Percentiles rank a stretch among this genome's conserved stretches.
phyloP scores from a whole-genome alignment of 1,284 basidiomycete species.

The Moesziomyces antarcticus region DNA sequence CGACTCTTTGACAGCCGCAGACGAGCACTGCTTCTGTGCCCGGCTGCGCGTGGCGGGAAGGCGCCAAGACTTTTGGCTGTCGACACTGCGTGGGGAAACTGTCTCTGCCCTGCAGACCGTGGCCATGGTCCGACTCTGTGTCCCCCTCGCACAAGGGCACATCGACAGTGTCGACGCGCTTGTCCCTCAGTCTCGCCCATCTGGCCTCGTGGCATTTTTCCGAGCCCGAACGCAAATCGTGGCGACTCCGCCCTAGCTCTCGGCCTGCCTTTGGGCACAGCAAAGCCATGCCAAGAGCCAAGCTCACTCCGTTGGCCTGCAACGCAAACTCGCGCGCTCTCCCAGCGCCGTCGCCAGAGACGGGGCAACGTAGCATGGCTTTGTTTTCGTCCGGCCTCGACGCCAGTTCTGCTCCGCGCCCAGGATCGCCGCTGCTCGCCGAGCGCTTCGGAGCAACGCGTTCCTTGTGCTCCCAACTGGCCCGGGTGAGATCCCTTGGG shows the following conservation, averaged over 20 bases:
- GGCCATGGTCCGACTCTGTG: too few species aligned
- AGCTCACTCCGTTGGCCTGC: neutral
- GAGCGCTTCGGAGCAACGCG: neutral
- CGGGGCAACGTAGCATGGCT: neutral
- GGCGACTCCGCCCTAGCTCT: neutral
- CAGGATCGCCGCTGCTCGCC: neutral
- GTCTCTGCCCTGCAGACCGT: neutral
- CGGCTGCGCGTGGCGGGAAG: neutral
- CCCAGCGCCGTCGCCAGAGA: neutral
- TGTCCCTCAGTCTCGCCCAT: neutral
- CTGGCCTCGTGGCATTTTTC: slow-evolving; percentile 15
- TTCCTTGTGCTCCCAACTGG: neutral
- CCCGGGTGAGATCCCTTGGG: neutral
- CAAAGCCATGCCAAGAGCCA: neutral
- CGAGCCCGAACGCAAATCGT: slow-evolving; percentile 12
- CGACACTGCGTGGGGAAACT: neutral
- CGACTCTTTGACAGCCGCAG: neutral
- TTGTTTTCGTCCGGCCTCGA: neutral
- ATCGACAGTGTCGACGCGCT: neutral
- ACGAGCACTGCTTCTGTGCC: too few species aligned
- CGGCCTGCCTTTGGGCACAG: neutral
- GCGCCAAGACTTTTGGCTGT: neutral
- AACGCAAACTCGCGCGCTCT: neutral
- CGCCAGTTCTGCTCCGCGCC: too few species aligned
- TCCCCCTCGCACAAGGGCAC: too few species aligned